Evolutionary conservation across 2,329 filamentous ascomycete species (phyloP), one percentile per base, ranked within the genome.

Genomic region (Trichoderma endophyticum): DNA sequence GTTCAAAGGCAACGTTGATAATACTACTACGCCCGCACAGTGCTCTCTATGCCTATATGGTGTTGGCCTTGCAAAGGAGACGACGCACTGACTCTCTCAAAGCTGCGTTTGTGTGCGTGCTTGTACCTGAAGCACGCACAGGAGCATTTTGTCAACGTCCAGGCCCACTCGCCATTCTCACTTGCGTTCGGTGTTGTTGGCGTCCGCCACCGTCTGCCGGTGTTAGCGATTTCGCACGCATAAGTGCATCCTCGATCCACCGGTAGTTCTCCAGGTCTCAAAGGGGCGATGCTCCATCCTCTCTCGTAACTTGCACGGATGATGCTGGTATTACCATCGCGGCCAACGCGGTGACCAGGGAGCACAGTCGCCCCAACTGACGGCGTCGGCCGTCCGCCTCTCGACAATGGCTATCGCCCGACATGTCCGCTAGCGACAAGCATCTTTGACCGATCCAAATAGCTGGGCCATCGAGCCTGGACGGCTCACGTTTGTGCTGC

Each of bases 371-470:
- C 54, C 28, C 36, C 36, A 56, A 60, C 61, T 51, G 62, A 60
- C 61, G 62, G 60, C 34, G 62, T 71, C 61, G 69, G 69, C 62
- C 61, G 69, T 59, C 62, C 69, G 68, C 48, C 30, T 62, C 28
- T 62, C 64, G 51, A 63, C 59, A 24, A 59, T 43, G 71, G 34
- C 60, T 56, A 48, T 65, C 57, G 57, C 32, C 66, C 69, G 61
- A 71, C 61, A 68, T 71, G 48, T 64, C 70, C 54, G 61, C 60
- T 68, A n/a, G 28, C 51, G 59, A 51, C 56, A 59, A 69, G 64
- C 70, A 62, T 61, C 32, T 69, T 39, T 36, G 62, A 59, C 62
- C 62, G 72, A 71, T 73, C 72, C 72, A 73, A 63, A 68, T 18
- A 64, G 56, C 69, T 43, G 71, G 71, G 68, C 62, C 64, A 39